Percentiles rank a stretch among this genome's conserved stretches.
phyloP scores from a whole-genome alignment of 495 filamentous ascomycete genomes.

The Podospora pseudoanserina region DNA sequence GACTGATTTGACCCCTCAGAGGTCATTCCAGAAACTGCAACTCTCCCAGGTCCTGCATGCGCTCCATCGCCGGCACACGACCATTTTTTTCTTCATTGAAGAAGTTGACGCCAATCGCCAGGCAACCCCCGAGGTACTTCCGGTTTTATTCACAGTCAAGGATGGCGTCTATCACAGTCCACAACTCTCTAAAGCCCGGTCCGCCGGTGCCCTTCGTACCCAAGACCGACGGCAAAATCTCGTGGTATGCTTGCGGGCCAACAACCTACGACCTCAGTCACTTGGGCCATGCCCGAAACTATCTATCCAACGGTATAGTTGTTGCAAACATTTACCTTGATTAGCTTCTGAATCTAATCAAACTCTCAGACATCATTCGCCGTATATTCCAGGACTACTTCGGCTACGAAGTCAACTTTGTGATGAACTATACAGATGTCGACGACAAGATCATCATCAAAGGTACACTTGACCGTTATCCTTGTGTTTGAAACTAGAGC shows the following conservation, averaged over 20 bases:
- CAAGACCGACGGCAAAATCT: slow-evolving; percentile 66
- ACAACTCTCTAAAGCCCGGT: slow-evolving; percentile 72
- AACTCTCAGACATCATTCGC: slow-evolving; percentile 87
- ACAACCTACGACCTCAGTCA: slow-evolving; percentile 92
- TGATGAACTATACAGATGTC: slow-evolving; percentile 92
- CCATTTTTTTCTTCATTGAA: slow-evolving; percentile 19
- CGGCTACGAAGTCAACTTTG: slow-evolving; percentile 79
- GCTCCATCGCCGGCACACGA: slow-evolving; percentile 22
- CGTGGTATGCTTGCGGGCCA: slow-evolving; percentile 89
- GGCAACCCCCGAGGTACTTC: slow-evolving; percentile 13
- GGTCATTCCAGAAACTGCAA: not conserved
- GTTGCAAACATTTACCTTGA: not conserved
- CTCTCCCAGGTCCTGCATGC: slow-evolving; percentile 21
- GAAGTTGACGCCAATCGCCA: slow-evolving; percentile 22
- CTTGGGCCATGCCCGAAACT: slow-evolving; percentile 60
- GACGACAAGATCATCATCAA: slow-evolving; percentile 70
- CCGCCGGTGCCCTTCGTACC: slow-evolving; percentile 73
- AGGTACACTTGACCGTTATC: not conserved
- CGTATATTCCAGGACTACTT: slow-evolving; percentile 86
- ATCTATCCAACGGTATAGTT: not conserved
- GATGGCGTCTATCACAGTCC: slow-evolving; percentile 58
- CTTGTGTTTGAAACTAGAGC: not conserved
- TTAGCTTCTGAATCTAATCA: not conserved
- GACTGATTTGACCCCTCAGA: not conserved
- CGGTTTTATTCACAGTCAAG: slow-evolving; percentile 16